These are phyloP conservation scores for Cystofilobasidium ferigula DNA, from an alignment of 768 basidiomycete genomes.

Conservation along the genomic window DNA sequence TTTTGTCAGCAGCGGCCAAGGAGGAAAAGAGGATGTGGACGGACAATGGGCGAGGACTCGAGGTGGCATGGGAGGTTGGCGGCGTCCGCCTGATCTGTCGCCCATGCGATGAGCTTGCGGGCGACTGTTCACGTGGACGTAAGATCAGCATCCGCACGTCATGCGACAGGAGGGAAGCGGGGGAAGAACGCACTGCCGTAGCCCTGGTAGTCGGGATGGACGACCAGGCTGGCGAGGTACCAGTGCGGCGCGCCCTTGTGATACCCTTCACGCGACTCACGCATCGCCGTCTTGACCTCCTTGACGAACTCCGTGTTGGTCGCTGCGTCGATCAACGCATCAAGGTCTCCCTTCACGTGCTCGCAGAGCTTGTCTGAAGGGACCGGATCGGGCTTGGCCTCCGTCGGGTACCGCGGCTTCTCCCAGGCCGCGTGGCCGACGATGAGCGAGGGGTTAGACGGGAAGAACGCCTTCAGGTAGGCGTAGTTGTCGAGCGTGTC, in stretches of 20 bases:
- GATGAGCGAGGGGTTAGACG: background rate
- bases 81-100: conserved; percentile 5
- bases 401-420: background rate
- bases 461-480: background rate
- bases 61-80: background rate
- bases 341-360: background rate
- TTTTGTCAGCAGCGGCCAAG: background rate
- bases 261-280: background rate
- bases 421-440: background rate
- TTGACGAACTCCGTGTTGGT: conserved; percentile 5
- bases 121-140: background rate
- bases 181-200: background rate
- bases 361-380: background rate
- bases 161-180: no score
- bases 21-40: background rate
- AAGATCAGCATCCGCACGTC: no score
- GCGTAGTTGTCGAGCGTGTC: background rate
- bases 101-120: conserved; percentile 3
- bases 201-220: conserved; percentile 6
- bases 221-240: conserved; percentile 8
- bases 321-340: background rate
- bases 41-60: conserved; percentile 3
- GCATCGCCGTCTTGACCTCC: background rate
- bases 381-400: background rate
- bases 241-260: conserved; percentile 1